phyloP scores from a whole-genome alignment of 2,329 filamentous ascomycete species.

The Arthrobotrys sphaeroides region DNA sequence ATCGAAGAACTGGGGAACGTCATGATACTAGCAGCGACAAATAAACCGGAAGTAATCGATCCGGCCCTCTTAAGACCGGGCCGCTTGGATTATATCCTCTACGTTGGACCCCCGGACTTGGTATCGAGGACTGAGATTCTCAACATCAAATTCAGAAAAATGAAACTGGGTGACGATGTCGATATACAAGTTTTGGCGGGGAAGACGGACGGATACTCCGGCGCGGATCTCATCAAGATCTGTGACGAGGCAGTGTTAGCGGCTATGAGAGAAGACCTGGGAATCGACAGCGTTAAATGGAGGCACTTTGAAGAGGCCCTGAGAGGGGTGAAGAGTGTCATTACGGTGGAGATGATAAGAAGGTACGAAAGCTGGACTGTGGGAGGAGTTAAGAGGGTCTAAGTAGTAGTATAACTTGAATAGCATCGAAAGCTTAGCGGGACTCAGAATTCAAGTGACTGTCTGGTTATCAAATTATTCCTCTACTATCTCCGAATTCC shows the following conservation, averaged over 20 bases:
- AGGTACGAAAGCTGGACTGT: conserved; percentile 64
- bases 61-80: conserved; percentile 72
- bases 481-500: no score
- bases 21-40: conserved; percentile 73
- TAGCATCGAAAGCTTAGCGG: no score
- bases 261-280: conserved; percentile 61
- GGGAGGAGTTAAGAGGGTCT: conserved; percentile 57
- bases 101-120: conserved; percentile 71
- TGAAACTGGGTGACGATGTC: conserved; percentile 66
- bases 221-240: conserved; percentile 72
- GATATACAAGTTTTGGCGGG: conserved; percentile 66
- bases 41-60: conserved; percentile 72
- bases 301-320: conserved; percentile 57
- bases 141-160: conserved; percentile 67
- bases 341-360: conserved; percentile 64
- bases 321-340: conserved; percentile 62
- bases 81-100: conserved; percentile 71
- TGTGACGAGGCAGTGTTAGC: conserved; percentile 66
- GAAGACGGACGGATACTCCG: conserved; percentile 71
- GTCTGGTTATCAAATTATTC: no score
- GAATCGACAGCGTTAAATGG: conserved; percentile 48
- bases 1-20: conserved; percentile 73
- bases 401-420: no score
- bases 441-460: no score
- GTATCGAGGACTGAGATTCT: conserved; percentile 71